Conservation (phyloP, 148 eudicot species). For the Dysphania ambrosioides region DNA sequence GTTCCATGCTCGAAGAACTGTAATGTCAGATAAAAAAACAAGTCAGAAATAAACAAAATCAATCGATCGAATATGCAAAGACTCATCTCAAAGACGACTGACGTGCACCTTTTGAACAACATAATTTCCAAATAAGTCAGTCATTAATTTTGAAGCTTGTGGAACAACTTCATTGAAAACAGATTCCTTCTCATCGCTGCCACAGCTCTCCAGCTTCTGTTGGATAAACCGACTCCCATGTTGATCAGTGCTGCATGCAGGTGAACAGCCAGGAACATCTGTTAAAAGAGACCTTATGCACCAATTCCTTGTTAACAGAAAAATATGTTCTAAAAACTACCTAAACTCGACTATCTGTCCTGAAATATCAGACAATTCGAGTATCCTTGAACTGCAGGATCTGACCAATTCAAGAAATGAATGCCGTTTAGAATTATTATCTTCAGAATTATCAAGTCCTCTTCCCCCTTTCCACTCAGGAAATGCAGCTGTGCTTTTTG, state of each 20-base stretch:
- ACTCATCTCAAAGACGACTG: neutral
- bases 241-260: constrained; percentile 58
- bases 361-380: constrained; percentile 61
- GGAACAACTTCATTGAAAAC: constrained; percentile 70
- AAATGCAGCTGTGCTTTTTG: constrained; percentile 16
- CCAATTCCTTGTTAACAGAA: neutral
- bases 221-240: constrained; percentile 84
- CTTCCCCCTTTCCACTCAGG: constrained; percentile 26
- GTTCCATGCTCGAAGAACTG: constrained; percentile 54
- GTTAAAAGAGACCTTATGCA: neutral
- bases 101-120: constrained; percentile 70
- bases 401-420: constrained; percentile 57
- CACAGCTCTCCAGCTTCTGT: constrained; percentile 64
- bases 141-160: constrained; percentile 56
- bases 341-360: constrained; percentile 71
- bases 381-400: constrained; percentile 46
- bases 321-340: constrained; percentile 22
- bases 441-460: constrained; percentile 28
- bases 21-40: constrained; percentile 11
- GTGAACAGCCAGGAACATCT: constrained; percentile 10
- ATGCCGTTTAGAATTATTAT: constrained; percentile 29
- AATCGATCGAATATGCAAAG: neutral
- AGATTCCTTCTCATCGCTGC: constrained; percentile 56
- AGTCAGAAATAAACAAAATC: constrained; percentile 7
- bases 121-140: constrained; percentile 81